Percentiles rank a stretch among this genome's conserved stretches.
These are phyloP conservation scores for Periconia sp. DNA, from an alignment of 2,329 filamentous ascomycete genomes.

Conservation along the genomic window DNA sequence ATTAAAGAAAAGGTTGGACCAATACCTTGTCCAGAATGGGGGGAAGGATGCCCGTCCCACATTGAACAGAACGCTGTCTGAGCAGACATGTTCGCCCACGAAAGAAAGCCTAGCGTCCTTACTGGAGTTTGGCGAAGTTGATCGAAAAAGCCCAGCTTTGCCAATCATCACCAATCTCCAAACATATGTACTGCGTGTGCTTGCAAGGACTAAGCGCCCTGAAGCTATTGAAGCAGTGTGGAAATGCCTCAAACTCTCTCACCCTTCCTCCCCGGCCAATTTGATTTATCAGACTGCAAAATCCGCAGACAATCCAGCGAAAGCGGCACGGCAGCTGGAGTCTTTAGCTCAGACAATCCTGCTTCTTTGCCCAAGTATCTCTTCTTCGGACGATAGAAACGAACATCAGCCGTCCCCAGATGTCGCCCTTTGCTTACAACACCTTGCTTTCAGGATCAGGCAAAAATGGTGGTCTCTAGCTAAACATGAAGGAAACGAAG, in stretches of 20 bases:
- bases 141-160: slow-evolving; percentile 38
- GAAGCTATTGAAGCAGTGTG: slow-evolving; percentile 64
- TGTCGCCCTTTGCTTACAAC: slow-evolving; percentile 67
- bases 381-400: slow-evolving; percentile 67
- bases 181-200: slow-evolving; percentile 67
- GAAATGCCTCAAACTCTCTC: slow-evolving; percentile 60
- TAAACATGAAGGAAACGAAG: slow-evolving; percentile 63
- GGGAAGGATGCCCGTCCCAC: slow-evolving; percentile 1
- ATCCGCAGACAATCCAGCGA: slow-evolving; percentile 57
- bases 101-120: slow-evolving; percentile 63
- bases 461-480: slow-evolving; percentile 71
- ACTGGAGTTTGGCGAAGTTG: slow-evolving; percentile 63
- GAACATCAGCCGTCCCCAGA: slow-evolving; percentile 63
- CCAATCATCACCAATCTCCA: slow-evolving; percentile 70
- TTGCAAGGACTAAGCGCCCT: slow-evolving; percentile 66
- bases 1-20: slow-evolving; percentile 68
- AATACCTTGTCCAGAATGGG: slow-evolving; percentile 22
- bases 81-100: slow-evolving; percentile 34
- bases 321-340: slow-evolving; percentile 70
- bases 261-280: slow-evolving; percentile 63
- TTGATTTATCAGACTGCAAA: slow-evolving; percentile 60
- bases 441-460: slow-evolving; percentile 66
- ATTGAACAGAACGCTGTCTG: slow-evolving; percentile 29
- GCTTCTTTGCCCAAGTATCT: slow-evolving; percentile 70
- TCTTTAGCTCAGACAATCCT: slow-evolving; percentile 69